These are phyloP conservation scores for Trypanosoma caninum DNA, from an alignment of 208 protist species.

Conservation along the genomic window DNA sequence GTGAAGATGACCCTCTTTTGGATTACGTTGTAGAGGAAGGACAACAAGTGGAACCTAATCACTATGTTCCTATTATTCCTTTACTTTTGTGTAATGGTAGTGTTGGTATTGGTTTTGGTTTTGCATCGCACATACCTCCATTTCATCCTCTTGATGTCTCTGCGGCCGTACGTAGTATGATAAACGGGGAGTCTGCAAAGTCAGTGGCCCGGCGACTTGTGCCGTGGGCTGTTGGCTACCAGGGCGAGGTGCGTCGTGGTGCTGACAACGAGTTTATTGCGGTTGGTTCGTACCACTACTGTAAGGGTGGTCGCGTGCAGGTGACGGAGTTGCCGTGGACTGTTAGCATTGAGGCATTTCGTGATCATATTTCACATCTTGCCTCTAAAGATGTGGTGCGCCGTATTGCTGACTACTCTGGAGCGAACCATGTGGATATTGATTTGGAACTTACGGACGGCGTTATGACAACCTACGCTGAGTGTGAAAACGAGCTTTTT, in stretches of 20 bases:
- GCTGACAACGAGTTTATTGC: conserved; percentile 70
- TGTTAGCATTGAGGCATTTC: conserved; percentile 75
- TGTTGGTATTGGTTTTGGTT: conserved; percentile 99
- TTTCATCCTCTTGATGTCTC: conserved; percentile 97
- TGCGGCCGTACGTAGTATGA: conserved; percentile 80
- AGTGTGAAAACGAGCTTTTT: conserved; percentile 71
- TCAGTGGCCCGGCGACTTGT: conserved; percentile 71
- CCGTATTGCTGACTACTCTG: conserved; percentile 88
- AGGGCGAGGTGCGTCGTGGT: conserved; percentile 77
- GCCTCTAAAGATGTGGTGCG: conserved; percentile 75
- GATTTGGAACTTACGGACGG: conserved; percentile 73
- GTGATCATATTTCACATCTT: conserved; percentile 63
- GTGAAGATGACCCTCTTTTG: conserved; percentile 96
- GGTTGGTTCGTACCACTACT: conserved; percentile 61
- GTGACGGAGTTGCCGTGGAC: conserved; percentile 72
- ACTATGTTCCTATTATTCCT: conserved; percentile 99
- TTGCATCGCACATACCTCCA: conserved; percentile 88
- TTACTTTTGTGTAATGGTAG: conserved; percentile 99
- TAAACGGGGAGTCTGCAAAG: conserved; percentile 81
- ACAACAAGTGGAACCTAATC: conserved; percentile 97
- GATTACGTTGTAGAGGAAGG: conserved; percentile 98
- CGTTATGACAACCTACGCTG: conserved; percentile 53
- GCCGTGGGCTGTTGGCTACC: conserved; percentile 97
- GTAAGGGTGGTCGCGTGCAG: conserved; percentile 67
- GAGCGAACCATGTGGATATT: conserved; percentile 89